These are phyloP conservation scores for Erysimum cheiranthoides DNA, from an alignment of 345 rosid species.

Conservation along the genomic window DNA sequence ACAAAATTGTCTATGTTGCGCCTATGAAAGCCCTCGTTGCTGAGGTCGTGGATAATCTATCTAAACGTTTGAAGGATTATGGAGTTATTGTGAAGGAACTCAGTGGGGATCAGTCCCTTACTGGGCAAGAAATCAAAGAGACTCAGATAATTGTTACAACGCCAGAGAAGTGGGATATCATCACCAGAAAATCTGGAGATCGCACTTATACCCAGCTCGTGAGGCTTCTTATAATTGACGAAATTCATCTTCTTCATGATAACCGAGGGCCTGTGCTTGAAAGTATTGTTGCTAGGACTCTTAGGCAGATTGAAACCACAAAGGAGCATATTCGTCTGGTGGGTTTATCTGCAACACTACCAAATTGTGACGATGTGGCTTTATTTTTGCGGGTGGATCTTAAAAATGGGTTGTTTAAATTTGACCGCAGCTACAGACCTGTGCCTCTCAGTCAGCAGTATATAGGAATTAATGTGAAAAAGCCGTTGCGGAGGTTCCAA, in stretches of 20 bases:
- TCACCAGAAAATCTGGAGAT: conserved; percentile 91
- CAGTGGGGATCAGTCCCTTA: conserved; percentile 89
- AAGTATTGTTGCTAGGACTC: conserved; percentile 93
- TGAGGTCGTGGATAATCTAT: conserved; percentile 79
- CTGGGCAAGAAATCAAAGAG: conserved; percentile 86
- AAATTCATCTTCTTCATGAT: conserved; percentile 92
- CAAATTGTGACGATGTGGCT: conserved; percentile 88
- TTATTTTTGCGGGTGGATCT: conserved; percentile 72
- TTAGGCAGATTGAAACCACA: conserved; percentile 86
- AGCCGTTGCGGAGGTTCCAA: conserved; percentile 86
- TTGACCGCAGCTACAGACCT: conserved; percentile 88
- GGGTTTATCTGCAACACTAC: conserved; percentile 87
- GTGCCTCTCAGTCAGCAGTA: conserved; percentile 89
- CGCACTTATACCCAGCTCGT: conserved; percentile 84
- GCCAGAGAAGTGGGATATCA: conserved; percentile 96
- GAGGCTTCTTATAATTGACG: conserved; percentile 83
- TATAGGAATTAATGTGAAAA: conserved; percentile 76
- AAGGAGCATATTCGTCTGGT: conserved; percentile 86
- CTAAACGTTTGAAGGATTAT: conserved; percentile 69
- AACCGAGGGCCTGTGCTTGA: conserved; percentile 92
- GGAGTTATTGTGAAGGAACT: conserved; percentile 80
- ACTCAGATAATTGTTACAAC: conserved; percentile 96
- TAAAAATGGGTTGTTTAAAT: conserved; percentile 69
- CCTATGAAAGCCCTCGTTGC: conserved; percentile 98
- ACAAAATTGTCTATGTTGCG: conserved; percentile 90